Evolutionary conservation across 768 basidiomycete species (phyloP), one percentile per base, ranked within the genome.

Genomic region (Pholiota microspora): DNA sequence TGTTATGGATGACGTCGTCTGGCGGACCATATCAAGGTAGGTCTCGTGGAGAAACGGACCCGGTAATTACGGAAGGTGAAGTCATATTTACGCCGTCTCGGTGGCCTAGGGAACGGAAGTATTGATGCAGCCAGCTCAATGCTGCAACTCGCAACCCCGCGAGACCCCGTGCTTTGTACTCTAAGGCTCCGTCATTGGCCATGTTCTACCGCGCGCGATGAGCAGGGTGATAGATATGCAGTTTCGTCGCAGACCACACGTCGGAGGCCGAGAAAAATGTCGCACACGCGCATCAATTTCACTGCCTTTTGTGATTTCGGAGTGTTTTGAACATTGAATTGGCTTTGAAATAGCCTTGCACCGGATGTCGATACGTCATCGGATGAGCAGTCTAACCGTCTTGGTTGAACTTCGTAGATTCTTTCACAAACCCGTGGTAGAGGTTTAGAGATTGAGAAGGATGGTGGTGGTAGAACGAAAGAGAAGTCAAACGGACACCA

Each of bases 1-100:
- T 51, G 25, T 42, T 51, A 24, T 31, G 23, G 38, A 51, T 51
- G 50, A 51, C 50, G 50, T 51, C 40, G 40, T 23, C 7, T 29
- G 1, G 12, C 13, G 25, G 7, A 21, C 51, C 51, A 44, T 51
- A 42, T 51, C 18, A 23, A 51, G 51, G 10, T 16, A 10, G 7
- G 49, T 51, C 35, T 38, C 38, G 16, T 32, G n/a, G 32, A 32
- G 46, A 47, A 47, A 32, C 46, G 46, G 16, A 31, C 46, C 28
- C 46, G 31, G 29, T 21, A 47, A 46, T 46, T 46, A 25, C 45
- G 28, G 45, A 15, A 31, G 21, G n/a, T 29, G 29, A 21, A 32
- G 31, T 8, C 46, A 31, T 10, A n/a, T n/a, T 31, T 12, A 6
- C 29, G 29, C 29, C 29, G 29, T 12, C 28, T 31, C 16, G 29